phyloP scores from a whole-genome alignment of 2,329 filamentous ascomycete genomes.

The Monilinia vaccinii-corymbosi region DNA sequence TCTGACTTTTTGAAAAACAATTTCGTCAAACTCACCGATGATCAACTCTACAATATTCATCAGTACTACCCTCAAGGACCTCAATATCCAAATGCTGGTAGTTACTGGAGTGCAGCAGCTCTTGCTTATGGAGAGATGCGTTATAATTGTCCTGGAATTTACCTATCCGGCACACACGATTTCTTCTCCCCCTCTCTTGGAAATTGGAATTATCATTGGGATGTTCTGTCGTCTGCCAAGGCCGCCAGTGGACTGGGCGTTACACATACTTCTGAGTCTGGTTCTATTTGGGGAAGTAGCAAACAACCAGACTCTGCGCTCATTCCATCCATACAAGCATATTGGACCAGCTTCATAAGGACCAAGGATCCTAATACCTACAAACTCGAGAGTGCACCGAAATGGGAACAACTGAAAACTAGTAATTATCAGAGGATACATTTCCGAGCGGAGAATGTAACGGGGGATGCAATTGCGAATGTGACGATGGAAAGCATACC shows the following conservation, averaged over 20 bases:
- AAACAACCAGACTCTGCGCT: conserved; percentile 30
- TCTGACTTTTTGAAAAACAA: conserved; percentile 49
- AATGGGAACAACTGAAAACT: conserved; percentile 36
- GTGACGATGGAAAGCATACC: conserved; percentile 9
- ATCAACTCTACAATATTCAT: conserved; percentile 44
- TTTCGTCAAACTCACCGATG: conserved; percentile 44
- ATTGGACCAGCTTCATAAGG: conserved; percentile 66
- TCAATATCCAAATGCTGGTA: conserved; percentile 39
- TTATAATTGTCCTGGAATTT: conserved; percentile 55
- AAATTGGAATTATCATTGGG: conserved; percentile 55
- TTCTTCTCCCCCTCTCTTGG: conserved; percentile 17
- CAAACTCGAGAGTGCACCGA: conserved; percentile 36
- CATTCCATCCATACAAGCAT: conserved; percentile 49
- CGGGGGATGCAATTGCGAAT: neutral
- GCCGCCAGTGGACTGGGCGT: conserved; percentile 49
- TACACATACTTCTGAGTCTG: conserved; percentile 56
- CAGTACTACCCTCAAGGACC: conserved; percentile 43
- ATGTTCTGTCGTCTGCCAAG: conserved; percentile 50
- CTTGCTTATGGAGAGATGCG: conserved; percentile 56
- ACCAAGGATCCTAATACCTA: conserved; percentile 54
- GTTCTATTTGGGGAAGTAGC: conserved; percentile 52
- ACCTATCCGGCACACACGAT: conserved; percentile 31
- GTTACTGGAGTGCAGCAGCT: conserved; percentile 49
- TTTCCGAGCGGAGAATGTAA: neutral
- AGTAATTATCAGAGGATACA: neutral